A percentile compares a stretch with the other conserved stretches of the same genome.
Evolutionary conservation across 2,329 filamentous ascomycete genomes (phyloP).

Genomic region (Cladobotryum protrusum): DNA sequence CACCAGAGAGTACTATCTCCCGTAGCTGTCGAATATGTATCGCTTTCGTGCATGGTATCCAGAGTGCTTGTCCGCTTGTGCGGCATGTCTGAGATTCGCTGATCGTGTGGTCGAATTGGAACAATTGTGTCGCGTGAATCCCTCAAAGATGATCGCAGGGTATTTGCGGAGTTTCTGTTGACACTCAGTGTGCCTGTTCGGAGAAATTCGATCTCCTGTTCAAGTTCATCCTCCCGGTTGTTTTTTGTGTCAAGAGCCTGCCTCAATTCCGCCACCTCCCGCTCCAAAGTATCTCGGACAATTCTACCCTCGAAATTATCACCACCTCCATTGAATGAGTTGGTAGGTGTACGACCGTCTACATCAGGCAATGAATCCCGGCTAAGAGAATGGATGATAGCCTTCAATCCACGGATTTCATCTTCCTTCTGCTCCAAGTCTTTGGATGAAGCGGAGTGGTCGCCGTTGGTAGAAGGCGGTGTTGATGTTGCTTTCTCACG

Average conservation of each 20-base stretch:
- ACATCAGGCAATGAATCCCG: constrained; percentile 56
- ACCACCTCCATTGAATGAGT: constrained; percentile 27
- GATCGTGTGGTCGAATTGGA: constrained; percentile 46
- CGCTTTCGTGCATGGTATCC: constrained; percentile 65
- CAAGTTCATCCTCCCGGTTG: constrained; percentile 73
- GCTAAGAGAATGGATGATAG: constrained; percentile 94
- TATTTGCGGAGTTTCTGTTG: constrained; percentile 33
- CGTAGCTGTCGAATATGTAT: constrained; percentile 62
- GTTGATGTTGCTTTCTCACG: constrained; percentile 62
- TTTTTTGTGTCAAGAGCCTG: constrained; percentile 65
- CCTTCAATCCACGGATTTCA: constrained; percentile 93
- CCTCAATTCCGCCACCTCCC: constrained; percentile 73
- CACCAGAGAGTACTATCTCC: constrained; percentile 78
- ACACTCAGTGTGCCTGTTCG: constrained; percentile 34
- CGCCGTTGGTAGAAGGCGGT: constrained; percentile 29
- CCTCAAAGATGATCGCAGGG: constrained; percentile 52
- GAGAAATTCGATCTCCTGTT: constrained; percentile 70
- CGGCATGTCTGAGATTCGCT: constrained; percentile 39
- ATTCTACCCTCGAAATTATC: constrained; percentile 27
- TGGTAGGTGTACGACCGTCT: constrained; percentile 27
- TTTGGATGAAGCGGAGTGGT: constrained; percentile 51
- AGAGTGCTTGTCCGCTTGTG: constrained; percentile 51
- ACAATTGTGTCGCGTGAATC: constrained; percentile 63
- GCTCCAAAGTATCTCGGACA: constrained; percentile 62
- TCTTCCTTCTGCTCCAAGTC: constrained; percentile 93